A percentile compares a stretch with the other conserved stretches of the same genome.
phyloP scores from a whole-genome alignment of 1,284 basidiomycete species.

The Heliocybe sulcata region DNA sequence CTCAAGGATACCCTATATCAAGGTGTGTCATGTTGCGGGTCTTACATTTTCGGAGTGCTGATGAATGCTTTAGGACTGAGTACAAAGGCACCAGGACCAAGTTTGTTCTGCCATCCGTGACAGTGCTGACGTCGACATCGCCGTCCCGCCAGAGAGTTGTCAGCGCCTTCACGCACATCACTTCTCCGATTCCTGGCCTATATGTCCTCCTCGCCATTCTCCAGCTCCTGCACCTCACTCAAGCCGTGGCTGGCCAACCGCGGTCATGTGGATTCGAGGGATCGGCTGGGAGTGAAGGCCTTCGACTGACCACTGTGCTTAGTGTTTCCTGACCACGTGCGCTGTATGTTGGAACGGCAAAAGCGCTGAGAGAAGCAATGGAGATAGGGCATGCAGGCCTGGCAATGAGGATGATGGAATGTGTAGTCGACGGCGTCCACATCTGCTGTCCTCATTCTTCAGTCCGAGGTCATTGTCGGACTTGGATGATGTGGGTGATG shows the following conservation, averaged over 20 bases:
- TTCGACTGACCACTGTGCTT: not conserved
- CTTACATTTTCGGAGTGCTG: constrained; percentile 4
- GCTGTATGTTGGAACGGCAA: not conserved
- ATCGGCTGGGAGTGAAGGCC: constrained; percentile 13
- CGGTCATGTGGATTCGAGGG: too few relatives aligned
- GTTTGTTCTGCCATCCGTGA: too few relatives aligned
- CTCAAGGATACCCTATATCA: constrained; percentile 53
- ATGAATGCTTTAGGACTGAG: constrained; percentile 40
- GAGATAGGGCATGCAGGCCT: constrained; percentile 13
- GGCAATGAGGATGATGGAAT: constrained; percentile 25
- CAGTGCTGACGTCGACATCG: too few relatives aligned
- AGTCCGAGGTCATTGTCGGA: constrained; percentile 9
- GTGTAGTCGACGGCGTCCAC: constrained; percentile 6
- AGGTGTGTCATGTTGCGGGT: constrained; percentile 28
- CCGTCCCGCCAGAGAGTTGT: too few relatives aligned
- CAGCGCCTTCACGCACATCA: too few relatives aligned
- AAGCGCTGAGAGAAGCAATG: constrained; percentile 12
- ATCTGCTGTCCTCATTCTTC: constrained; percentile 6
- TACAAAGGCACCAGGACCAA: constrained; percentile 58
- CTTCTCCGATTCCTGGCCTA: too few relatives aligned
- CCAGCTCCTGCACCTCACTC: too few relatives aligned
- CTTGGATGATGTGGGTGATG: constrained; percentile 5
- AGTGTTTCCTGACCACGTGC: not conserved
- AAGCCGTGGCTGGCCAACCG: too few relatives aligned
- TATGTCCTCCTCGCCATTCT: too few relatives aligned